A percentile compares a stretch with the other conserved stretches of the same genome.
phyloP scores from a whole-genome alignment of 345 rosid genomes.

The Reutealis trisperma region DNA sequence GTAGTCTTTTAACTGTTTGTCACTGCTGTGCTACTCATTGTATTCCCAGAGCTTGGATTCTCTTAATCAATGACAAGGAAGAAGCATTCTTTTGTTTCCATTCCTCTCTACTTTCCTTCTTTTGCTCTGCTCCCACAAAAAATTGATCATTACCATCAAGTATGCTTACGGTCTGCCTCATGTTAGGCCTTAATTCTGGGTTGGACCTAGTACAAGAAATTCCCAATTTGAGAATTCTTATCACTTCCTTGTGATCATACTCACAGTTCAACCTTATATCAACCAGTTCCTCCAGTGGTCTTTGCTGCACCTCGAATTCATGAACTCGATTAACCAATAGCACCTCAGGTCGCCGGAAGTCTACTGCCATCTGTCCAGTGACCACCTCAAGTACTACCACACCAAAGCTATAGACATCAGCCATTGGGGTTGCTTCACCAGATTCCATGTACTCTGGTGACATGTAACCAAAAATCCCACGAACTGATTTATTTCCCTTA shows the following conservation, averaged over 20 bases:
- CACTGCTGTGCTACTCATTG: constrained; percentile 41
- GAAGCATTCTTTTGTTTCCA: constrained; percentile 63
- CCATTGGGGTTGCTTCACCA: constrained; percentile 80
- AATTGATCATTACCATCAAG: constrained; percentile 74
- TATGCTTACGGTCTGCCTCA: constrained; percentile 81
- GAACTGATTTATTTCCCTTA: constrained; percentile 51
- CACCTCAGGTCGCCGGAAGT: constrained; percentile 74
- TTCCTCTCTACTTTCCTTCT: constrained; percentile 54
- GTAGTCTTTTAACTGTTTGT: constrained; percentile 1
- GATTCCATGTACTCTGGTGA: constrained; percentile 90
- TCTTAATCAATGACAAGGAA: constrained; percentile 62
- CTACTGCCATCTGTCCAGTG: constrained; percentile 85
- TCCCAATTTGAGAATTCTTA: constrained; percentile 65
- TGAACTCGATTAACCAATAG: constrained; percentile 60
- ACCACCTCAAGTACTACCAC: constrained; percentile 86
- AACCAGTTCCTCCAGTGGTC: constrained; percentile 52
- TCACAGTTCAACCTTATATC: constrained; percentile 54
- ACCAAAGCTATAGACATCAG: constrained; percentile 89
- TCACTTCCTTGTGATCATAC: constrained; percentile 49
- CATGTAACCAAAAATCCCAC: constrained; percentile 94
- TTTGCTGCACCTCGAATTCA: constrained; percentile 49
- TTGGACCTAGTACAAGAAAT: constrained; percentile 76
- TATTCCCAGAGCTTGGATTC: constrained; percentile 86
- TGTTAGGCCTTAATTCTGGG: constrained; percentile 69
- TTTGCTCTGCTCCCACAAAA: constrained; percentile 35